A percentile compares a stretch with the other conserved stretches of the same genome.
These are phyloP conservation scores for Chrysoporthe austroafricana DNA, from an alignment of 2,329 filamentous ascomycete species.

Conservation along the genomic window DNA sequence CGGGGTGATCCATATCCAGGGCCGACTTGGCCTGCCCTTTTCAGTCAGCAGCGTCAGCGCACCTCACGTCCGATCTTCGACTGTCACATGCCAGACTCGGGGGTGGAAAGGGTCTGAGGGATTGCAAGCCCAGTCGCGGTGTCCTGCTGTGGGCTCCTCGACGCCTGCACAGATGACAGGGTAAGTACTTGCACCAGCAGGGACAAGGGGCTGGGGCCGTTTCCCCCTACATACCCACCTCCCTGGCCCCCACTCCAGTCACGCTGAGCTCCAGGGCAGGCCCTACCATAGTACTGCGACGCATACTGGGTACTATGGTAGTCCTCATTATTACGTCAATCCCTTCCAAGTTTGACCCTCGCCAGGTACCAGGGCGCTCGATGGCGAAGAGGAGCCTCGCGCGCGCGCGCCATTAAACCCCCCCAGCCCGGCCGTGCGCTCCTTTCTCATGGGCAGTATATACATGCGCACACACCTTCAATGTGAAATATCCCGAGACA, in stretches of 20 bases:
- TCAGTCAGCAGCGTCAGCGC: slow-evolving; percentile 5
- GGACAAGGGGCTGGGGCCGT: neutral
- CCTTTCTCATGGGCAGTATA: neutral
- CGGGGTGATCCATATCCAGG: neutral
- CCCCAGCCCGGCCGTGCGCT: neutral
- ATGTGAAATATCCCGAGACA: slow-evolving; percentile 14
- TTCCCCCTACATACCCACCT: neutral
- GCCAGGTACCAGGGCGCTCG: neutral
- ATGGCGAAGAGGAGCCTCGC: neutral
- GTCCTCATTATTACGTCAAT: slow-evolving; percentile 20
- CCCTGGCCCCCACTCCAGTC: neutral
- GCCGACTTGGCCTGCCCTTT: slow-evolving; percentile 1
- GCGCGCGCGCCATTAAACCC: neutral
- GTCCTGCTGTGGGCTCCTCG: neutral
- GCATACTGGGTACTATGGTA: neutral
- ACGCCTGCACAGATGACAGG: neutral
- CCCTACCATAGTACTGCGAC: neutral
- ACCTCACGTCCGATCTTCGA: slow-evolving; percentile 5
- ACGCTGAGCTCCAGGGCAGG: neutral
- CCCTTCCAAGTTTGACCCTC: slow-evolving; percentile 12
- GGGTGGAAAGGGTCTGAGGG: neutral
- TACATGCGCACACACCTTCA: neutral
- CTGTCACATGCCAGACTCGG: slow-evolving; percentile 15
- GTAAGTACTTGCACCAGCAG: neutral
- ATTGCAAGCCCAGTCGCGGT: slow-evolving; percentile 1